Conservation (phyloP, 139 green algal genomes). For the Chlorella vulgaris region DNA sequence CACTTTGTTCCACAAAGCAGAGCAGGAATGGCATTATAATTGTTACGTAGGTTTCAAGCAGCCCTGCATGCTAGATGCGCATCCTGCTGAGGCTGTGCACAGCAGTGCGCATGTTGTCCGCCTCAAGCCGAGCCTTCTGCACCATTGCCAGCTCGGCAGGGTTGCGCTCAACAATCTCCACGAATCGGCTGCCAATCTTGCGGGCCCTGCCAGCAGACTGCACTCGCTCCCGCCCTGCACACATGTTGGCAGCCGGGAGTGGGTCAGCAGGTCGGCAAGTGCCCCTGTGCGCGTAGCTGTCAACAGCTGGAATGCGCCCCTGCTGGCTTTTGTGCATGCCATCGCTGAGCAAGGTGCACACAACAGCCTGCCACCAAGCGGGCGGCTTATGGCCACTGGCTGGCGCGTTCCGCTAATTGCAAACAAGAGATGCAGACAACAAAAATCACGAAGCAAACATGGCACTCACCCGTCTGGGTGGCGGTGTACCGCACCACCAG, state of each 20-base stretch:
- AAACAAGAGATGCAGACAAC: no score
- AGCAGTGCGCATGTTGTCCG: neutral
- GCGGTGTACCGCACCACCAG: slow-evolving; percentile 45
- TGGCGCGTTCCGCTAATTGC: no score
- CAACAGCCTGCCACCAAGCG: no score
- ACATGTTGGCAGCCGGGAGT: neutral
- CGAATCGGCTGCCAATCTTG: slow-evolving; percentile 18
- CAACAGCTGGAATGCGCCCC: no score
- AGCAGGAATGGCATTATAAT: no score
- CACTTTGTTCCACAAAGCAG: no score
- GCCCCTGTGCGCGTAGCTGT: no score
- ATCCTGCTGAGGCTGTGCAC: neutral
- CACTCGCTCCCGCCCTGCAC: slow-evolving; percentile 25
- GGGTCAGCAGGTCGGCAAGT: neutral
- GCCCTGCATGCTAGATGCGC: slow-evolving; percentile 1
- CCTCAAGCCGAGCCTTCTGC: slow-evolving; percentile 5
- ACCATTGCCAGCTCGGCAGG: neutral
- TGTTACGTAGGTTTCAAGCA: no score
- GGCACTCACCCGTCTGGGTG: slow-evolving; percentile 15
- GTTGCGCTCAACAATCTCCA: slow-evolving; percentile 15
- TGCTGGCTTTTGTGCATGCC: neutral
- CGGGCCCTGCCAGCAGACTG: slow-evolving; percentile 11
- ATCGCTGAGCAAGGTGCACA: no score
- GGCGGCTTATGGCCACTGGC: no score
- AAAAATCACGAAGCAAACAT: no score